These are phyloP conservation scores for Populus euphratica DNA, from an alignment of 345 rosid genomes.

Conservation along the genomic window DNA sequence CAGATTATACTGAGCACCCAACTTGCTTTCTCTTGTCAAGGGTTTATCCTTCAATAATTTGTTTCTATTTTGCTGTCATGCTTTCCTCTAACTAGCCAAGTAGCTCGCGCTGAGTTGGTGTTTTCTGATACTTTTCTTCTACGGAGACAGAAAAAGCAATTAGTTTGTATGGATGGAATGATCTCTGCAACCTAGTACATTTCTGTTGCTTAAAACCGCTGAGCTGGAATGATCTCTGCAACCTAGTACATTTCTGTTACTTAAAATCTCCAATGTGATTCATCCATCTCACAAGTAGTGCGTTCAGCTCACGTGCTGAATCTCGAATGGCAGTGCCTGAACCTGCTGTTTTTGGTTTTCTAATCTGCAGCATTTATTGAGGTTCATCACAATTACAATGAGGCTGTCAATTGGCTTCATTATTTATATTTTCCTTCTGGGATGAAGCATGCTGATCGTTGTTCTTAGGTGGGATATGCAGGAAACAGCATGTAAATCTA, in stretches of 20 bases:
- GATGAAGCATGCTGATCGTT: background rate
- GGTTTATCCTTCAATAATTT: conserved; percentile 1
- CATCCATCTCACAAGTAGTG: background rate
- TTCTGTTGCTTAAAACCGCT: background rate
- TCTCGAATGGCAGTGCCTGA: background rate
- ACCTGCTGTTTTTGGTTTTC: background rate
- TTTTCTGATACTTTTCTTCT: conserved; percentile 8
- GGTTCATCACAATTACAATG: background rate
- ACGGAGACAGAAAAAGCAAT: background rate
- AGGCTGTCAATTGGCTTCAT: background rate
- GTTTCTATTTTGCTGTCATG: background rate
- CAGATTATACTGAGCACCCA: background rate
- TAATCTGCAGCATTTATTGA: background rate
- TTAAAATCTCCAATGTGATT: background rate
- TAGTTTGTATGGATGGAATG: conserved; percentile 8
- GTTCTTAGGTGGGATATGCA: background rate
- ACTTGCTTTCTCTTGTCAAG: background rate
- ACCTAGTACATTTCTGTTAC: background rate
- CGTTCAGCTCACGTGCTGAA: background rate
- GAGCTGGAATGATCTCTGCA: conserved; percentile 5
- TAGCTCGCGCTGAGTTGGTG: background rate
- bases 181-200: background rate
- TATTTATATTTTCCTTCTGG: background rate
- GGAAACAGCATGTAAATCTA: background rate
- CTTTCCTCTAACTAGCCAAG: background rate